Evolutionary conservation across 805 yeast genomes (phyloP), one percentile per base, ranked within the genome.

Genomic region (Candida insectorum): DNA sequence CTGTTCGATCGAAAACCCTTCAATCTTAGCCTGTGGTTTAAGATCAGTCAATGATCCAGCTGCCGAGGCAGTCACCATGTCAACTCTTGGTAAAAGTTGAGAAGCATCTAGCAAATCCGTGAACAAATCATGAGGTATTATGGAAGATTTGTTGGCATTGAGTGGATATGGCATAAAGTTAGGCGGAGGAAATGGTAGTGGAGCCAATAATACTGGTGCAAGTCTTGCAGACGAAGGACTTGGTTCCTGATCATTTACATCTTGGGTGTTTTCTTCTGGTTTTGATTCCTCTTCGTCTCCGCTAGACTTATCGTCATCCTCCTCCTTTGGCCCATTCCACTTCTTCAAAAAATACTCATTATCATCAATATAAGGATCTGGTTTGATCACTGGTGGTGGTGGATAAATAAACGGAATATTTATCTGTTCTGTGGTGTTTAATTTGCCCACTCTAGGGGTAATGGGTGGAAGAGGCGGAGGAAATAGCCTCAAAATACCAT

Each of bases 1-100:
- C 13, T 40, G 44, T 11, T 44, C 36, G 7, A 51, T 39, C 5
- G 54, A 44, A 28, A 65, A 60, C 2, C 62, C 60, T 37, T 61
- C 69, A 13, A 51, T 44, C 4, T 28, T 31, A 1, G 71, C 69
- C 32, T 60, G 66, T 4, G 40, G 26, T 27, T 47, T 52, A 35
- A 66, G 46, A 26, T 66, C 73, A 37, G 46, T 52, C 24, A 66
- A 53, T 17, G 70, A 58, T 6, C 71, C 71, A 0, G 73, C 71
- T 6, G 73, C 73, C 41, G 69, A 62, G 11, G 73, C 73, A 5
- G 64, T 53, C 11, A 65, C 69, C 73, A 66, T 66, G 34, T 66
- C 71, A 10, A 57, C 55, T 25, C 70, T 43, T 2, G 71, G 71
- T 16, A 65, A 46, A 16, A 52, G 34, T 24, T 55, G 51, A 43